Conservation (phyloP, 345 rosid species). For the Theobroma cacao region DNA sequence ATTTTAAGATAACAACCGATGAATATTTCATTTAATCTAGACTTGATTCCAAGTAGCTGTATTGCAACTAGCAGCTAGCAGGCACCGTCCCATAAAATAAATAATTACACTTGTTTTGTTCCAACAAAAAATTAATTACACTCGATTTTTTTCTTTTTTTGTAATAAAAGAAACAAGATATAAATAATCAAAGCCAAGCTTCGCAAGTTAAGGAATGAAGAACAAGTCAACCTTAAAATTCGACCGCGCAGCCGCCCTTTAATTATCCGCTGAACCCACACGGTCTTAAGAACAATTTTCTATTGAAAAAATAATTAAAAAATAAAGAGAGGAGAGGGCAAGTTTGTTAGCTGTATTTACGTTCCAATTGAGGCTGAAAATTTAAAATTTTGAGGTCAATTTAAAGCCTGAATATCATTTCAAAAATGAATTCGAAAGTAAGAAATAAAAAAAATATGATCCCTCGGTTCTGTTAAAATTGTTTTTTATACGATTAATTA, state of each 20-base stretch:
- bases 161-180: no score
- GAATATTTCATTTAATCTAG: slow-evolving; percentile 1
- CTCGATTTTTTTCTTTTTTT: no score
- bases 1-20: not conserved
- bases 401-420: no score
- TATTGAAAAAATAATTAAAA: no score
- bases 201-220: not conserved
- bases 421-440: no score
- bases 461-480: not conserved
- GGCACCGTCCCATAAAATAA: not conserved
- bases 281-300: not conserved
- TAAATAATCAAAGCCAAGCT: not conserved
- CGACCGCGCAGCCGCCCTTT: not conserved
- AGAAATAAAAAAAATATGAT: no score
- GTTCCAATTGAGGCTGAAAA: not conserved
- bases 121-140: no score
- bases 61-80: not conserved
- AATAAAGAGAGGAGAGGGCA: no score
- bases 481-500: not conserved
- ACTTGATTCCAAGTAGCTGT: not conserved
- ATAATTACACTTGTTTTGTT: not conserved
- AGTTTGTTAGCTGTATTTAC: not conserved
- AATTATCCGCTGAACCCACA: not conserved
- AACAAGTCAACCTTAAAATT: slow-evolving; percentile 1
- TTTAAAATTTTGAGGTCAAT: not conserved